Base-by-base conservation (phyloP, 139 green algal genomes). In the Closterium sp. region DNA sequence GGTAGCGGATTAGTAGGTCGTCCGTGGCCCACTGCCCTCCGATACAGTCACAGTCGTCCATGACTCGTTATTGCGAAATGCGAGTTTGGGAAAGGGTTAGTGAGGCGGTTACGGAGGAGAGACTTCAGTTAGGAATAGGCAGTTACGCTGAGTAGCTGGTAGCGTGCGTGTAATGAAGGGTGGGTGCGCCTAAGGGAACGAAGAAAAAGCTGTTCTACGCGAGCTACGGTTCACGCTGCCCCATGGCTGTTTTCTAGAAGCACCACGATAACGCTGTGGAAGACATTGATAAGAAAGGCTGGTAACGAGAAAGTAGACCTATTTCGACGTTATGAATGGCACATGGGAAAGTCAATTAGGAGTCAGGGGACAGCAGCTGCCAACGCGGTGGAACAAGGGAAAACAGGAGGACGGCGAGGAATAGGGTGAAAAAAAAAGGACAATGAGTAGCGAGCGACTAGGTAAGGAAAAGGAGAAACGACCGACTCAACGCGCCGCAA, bases 11-110 rank as follows among this genome's bases (percentile, higher is more conserved):
- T 50, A 93, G n/a, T 4, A 91, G n/a, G 91, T 93, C 86, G 32
- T 93, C 91, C 22, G 42, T 62, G 11, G 38, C 31, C 86, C 87
- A 91, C 79, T 93, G 89, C 22, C 79, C 89, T 11, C 42, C 89
- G 27, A 91, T 24, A 28, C 90, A 93, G 86, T 93, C 90, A 87
- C 90, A 93, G 79, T 89, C 62, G 42, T 92, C 89, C 89, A 92
- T 92, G 24, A 10, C 32, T 38, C 62, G 62, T 79, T 79, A 79
- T 79, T 79, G 62, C 62, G 19, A 2, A 79, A 79, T 79, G 62
- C 62, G 17, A 79, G 62, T 27, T 79, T 79, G 19, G 62, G 17
- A 5, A 79, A 24, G 62, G 62, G 17, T 79, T 9, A 5, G 17
- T 5, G 62, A 0, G 62, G 62, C 5, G 62, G 17, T 79, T 79